A percentile compares a stretch with the other conserved stretches of the same genome.
Conservation (phyloP, 2,329 filamentous ascomycete species). For the Phyllosticta paracitricarpa region DNA sequence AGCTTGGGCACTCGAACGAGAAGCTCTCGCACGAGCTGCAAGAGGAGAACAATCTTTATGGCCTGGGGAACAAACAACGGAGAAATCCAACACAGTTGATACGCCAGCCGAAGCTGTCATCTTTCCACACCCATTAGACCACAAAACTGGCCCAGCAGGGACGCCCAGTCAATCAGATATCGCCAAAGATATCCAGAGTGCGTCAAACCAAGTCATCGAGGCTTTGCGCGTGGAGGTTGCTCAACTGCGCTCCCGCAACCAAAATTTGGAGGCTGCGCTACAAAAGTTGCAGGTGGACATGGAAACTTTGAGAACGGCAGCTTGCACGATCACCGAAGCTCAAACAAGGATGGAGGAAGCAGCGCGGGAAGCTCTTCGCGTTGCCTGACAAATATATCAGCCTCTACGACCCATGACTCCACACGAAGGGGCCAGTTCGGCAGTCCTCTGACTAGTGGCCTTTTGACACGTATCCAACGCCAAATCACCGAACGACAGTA, state of each 20-base stretch:
- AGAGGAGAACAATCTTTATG: not conserved
- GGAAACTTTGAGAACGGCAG: constrained; percentile 20
- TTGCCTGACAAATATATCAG: not conserved
- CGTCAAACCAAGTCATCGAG: constrained; percentile 18
- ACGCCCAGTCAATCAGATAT: not conserved
- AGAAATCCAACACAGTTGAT: not conserved
- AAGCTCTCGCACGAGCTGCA: constrained; percentile 25
- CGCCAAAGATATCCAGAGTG: not conserved
- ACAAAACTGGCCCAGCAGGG: not conserved
- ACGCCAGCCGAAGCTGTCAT: not conserved
- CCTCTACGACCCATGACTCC: not conserved
- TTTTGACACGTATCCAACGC: not conserved
- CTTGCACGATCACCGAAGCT: constrained; percentile 19
- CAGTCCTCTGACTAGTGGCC: not conserved
- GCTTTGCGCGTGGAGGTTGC: constrained; percentile 23
- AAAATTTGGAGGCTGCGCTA: constrained; percentile 19
- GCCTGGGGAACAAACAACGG: not conserved
- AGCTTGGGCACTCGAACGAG: constrained; percentile 31
- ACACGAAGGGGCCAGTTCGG: not conserved
- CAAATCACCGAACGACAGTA: not conserved
- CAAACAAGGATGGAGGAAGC: constrained; percentile 19
- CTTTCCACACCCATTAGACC: not conserved
- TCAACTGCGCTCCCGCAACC: constrained; percentile 21
- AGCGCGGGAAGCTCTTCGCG: constrained; percentile 11
- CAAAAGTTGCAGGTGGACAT: constrained; percentile 21